Conservation (phyloP, 2,329 filamentous ascomycete species). For the Colletotrichum godetiae region DNA sequence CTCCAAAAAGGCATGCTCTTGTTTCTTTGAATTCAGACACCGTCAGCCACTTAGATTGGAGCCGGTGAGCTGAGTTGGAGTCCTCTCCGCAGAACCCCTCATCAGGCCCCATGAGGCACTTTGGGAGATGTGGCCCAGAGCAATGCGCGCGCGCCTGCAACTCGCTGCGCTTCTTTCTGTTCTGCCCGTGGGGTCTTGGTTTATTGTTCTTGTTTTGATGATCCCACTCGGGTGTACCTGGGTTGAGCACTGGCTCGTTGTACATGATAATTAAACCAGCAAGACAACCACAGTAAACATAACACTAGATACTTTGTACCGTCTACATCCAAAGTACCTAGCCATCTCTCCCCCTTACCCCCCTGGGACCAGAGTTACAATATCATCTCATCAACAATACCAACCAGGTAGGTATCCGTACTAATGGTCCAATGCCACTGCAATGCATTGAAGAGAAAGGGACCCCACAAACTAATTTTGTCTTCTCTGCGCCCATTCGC, state of each 20-base stretch:
- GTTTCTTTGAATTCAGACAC: not conserved
- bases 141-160: not conserved
- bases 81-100: not conserved
- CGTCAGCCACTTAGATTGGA: slow-evolving; percentile 16
- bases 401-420: not conserved
- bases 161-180: not conserved
- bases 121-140: slow-evolving; percentile 1
- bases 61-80: slow-evolving; percentile 9
- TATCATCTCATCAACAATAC: slow-evolving; percentile 18
- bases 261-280: not conserved
- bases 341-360: not conserved
- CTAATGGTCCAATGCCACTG: not conserved
- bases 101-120: not conserved
- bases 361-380: not conserved
- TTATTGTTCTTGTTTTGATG: not conserved
- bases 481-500: slow-evolving; percentile 5
- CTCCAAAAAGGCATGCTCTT: slow-evolving; percentile 1
- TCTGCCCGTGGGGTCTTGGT: not conserved
- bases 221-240: not conserved
- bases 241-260: not conserved
- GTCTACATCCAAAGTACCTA: not conserved
- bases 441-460: slow-evolving; percentile 16
- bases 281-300: not conserved
- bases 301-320: not conserved
- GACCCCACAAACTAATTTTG: slow-evolving; percentile 21